Evolutionary conservation across 371 early-diverging fungal genomes (phyloP).

Genomic region (Zopfochytrium polystomum): DNA sequence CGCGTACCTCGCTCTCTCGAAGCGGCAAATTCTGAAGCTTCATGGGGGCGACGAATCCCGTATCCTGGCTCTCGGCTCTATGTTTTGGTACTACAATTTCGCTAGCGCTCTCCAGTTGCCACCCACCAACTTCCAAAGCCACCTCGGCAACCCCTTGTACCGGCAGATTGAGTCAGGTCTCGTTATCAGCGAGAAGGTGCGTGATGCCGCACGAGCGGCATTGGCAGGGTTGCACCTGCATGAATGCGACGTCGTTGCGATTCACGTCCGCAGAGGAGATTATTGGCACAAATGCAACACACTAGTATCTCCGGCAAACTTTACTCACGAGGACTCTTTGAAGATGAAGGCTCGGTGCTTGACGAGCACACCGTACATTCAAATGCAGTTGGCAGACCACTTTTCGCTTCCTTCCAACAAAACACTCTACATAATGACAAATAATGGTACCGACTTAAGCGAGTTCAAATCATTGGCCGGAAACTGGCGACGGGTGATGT

Average conservation of each 20-base stretch:
- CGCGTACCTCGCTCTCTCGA: conserved; percentile 24
- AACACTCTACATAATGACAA: conserved; percentile 20
- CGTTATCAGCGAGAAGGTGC: conserved; percentile 11
- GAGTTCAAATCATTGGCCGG: background rate
- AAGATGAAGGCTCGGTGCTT: conserved; percentile 3
- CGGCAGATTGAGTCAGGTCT: conserved; percentile 20
- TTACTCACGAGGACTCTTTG: background rate
- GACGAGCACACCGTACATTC: conserved; percentile 3
- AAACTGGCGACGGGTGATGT: conserved; percentile 16
- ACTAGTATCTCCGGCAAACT: background rate
- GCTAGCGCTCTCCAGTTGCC: conserved; percentile 26
- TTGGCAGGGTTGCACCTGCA: conserved; percentile 4
- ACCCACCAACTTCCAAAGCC: conserved; percentile 11
- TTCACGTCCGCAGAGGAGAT: conserved; percentile 39
- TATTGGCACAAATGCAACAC: conserved; percentile 32
- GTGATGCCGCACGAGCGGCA: background rate
- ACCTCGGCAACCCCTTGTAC: conserved; percentile 22
- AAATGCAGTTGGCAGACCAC: background rate
- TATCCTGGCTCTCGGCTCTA: conserved; percentile 29
- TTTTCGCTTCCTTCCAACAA: background rate
- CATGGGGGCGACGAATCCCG: conserved; percentile 15
- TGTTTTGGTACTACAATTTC: conserved; percentile 42
- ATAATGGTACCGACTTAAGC: conserved; percentile 5
- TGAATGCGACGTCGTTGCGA: conserved; percentile 17
- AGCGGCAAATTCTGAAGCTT: conserved; percentile 14